Evolutionary conservation across 768 basidiomycete genomes (phyloP), one percentile per base, ranked within the genome.

Genomic region (Suillus paluster): DNA sequence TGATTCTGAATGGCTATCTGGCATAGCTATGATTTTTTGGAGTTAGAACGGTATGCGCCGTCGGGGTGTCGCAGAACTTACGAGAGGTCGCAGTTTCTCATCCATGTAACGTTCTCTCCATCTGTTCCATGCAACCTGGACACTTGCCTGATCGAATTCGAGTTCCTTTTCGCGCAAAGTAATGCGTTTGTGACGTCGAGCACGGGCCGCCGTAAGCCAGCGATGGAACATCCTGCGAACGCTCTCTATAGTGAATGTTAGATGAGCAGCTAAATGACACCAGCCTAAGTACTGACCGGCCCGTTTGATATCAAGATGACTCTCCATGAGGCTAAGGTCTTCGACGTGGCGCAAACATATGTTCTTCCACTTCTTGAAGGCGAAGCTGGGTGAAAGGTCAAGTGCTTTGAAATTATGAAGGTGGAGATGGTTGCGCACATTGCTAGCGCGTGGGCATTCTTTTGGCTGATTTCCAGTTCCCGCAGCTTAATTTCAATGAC

Each of bases 291-390:
- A 63, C 75, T 41, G 68, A 87, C 93, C 93, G 81, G 93, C 91
- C 48, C 83, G 83, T 73, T 91, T 92, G 49, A 95, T 86, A 63
- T 90, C 83, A 60, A 88, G 84, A 73, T 92, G 91, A 69, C 91
- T 94, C 69, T 92, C 88, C 84, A 95, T 86, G n/a, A 95, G 82
- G 66, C 86, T 88, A 4, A 88, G 74, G 64, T 89, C 86, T 70
- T 93, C 90, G 2, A 82, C 81, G 69, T 91, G 91, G 27, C 86
- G 85, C 41, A 79, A 75, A 67, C 82, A 85, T 41, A 83, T 77
- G 7, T 72, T 75, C 68, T 85, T 87, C 92, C 93, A 95, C 75
- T 88, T 90, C 52, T 73, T 78, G 66, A 91, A 90, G 7, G 84
- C 82, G 57, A 71, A 68, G 41, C 89, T 93, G 64, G 11, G 17